Conservation (phyloP, 371 early-diverging fungal species). For the Saksenaea vasiformis region DNA sequence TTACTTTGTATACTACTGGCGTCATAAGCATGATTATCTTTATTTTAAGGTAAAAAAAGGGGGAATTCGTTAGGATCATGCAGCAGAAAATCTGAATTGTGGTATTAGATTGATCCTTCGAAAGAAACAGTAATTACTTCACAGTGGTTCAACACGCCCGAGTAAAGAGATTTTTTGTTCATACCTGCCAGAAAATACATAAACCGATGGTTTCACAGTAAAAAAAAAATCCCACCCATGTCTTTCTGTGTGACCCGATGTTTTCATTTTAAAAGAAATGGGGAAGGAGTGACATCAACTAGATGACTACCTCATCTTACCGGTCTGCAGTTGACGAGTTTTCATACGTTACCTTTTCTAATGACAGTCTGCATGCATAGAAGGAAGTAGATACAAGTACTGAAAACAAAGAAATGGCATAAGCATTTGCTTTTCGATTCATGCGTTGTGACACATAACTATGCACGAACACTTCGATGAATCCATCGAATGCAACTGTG, state of each 20-base stretch:
- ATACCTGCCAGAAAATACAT: too few species aligned
- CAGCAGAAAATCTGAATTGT: not conserved
- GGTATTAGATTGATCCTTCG: conserved; percentile 39
- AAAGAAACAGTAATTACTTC: conserved; percentile 49
- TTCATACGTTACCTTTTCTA: too few species aligned
- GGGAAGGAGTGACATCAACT: too few species aligned
- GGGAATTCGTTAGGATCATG: not conserved
- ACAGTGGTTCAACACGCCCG: conserved; percentile 44
- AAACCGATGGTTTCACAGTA: too few species aligned
- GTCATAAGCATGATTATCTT: conserved; percentile 65
- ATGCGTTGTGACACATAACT: not conserved
- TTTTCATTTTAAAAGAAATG: too few species aligned
- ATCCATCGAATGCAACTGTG: not conserved
- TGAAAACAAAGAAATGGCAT: too few species aligned
- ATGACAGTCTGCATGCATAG: too few species aligned
- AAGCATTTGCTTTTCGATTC: not conserved
- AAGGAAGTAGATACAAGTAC: too few species aligned
- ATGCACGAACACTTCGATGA: not conserved
- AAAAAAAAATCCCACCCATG: too few species aligned
- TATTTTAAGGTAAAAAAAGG: conserved; percentile 44
- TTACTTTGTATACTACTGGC: conserved; percentile 64
- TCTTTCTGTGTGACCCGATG: too few species aligned
- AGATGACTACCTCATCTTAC: too few species aligned
- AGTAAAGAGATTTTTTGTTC: not conserved
- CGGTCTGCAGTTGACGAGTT: too few species aligned